phyloP scores from a whole-genome alignment of 352 stramenopile genomes.

The Blastocystis sp. region DNA sequence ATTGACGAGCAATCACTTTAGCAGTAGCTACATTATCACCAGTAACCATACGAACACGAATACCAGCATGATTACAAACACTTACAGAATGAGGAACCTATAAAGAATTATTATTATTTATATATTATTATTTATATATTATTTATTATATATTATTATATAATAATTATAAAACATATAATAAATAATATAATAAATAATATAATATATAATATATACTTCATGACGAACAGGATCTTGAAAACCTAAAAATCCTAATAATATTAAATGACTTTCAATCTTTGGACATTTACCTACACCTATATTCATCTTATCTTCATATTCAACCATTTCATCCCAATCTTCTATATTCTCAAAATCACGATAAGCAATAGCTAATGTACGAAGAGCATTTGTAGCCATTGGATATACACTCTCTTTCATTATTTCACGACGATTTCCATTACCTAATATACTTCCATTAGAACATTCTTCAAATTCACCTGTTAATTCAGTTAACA shows the following conservation, averaged over 20 bases:
- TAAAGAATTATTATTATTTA: too few relatives aligned
- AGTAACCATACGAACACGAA: conserved; percentile 96
- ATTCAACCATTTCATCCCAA: conserved; percentile 3
- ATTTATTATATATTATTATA: too few relatives aligned
- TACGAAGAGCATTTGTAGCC: conserved; percentile 53
- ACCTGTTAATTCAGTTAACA: neutral
- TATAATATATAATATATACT: too few relatives aligned
- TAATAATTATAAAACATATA: too few relatives aligned
- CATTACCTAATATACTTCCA: neutral
- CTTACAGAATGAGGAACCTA: conserved; percentile 75
- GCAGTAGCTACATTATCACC: conserved; percentile 93
- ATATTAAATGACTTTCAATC: conserved; percentile 53
- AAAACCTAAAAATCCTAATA: conserved; percentile 76
- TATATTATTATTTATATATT: too few relatives aligned
- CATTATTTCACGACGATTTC: conserved; percentile 5
- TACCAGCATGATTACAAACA: conserved; percentile 75
- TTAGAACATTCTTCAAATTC: neutral
- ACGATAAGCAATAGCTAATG: conserved; percentile 53
- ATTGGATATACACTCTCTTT: conserved; percentile 54
- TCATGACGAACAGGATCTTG: conserved; percentile 75
- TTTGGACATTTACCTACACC: conserved; percentile 37
- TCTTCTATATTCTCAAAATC: conserved; percentile 39
- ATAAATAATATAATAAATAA: too few relatives aligned
- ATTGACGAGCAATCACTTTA: conserved; percentile 75
- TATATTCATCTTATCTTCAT: conserved; percentile 19